Conservation (phyloP, 2,329 filamentous ascomycete genomes). For the Diaporthe aspalathi region DNA sequence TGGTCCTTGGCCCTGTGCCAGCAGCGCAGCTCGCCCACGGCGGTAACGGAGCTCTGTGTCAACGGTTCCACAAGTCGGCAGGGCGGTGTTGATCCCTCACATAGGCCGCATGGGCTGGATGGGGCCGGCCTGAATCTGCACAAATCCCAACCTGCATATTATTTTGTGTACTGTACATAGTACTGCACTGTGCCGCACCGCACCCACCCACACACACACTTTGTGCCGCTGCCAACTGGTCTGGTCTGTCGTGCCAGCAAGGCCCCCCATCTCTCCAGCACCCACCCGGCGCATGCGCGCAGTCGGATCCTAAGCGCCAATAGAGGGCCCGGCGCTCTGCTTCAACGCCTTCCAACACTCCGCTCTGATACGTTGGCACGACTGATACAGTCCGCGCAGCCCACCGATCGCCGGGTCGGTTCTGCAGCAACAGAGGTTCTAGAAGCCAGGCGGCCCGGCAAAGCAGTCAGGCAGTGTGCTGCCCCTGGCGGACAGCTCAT, state of each 20-base stretch:
- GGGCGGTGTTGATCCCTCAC: constrained; percentile 32
- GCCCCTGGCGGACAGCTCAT: constrained; percentile 26
- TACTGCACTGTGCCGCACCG: neutral
- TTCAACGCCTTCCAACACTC: constrained; percentile 28
- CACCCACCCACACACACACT: constrained; percentile 2
- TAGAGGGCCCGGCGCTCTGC: constrained; percentile 29
- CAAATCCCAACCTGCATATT: constrained; percentile 37
- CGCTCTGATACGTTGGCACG: constrained; percentile 31
- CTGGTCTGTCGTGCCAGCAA: neutral
- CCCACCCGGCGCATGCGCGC: neutral
- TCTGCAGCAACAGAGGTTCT: constrained; percentile 29
- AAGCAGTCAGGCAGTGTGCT: constrained; percentile 16
- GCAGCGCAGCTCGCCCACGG: constrained; percentile 20
- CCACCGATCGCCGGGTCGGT: constrained; percentile 27
- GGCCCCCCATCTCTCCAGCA: constrained; percentile 29
- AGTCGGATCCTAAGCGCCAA: constrained; percentile 33
- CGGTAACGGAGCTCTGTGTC: constrained; percentile 39
- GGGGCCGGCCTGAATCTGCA: constrained; percentile 27
- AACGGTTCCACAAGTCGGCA: constrained; percentile 30
- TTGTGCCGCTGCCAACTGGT: constrained; percentile 33
- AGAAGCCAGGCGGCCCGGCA: constrained; percentile 18
- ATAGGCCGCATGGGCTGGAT: constrained; percentile 33
- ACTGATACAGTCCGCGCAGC: constrained; percentile 24
- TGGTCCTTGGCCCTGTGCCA: constrained; percentile 7
- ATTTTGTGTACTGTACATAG: neutral